Percentiles rank a stretch among this genome's conserved stretches.
Evolutionary conservation across 768 basidiomycete species (phyloP).

Genomic region (Boletus insuetus): DNA sequence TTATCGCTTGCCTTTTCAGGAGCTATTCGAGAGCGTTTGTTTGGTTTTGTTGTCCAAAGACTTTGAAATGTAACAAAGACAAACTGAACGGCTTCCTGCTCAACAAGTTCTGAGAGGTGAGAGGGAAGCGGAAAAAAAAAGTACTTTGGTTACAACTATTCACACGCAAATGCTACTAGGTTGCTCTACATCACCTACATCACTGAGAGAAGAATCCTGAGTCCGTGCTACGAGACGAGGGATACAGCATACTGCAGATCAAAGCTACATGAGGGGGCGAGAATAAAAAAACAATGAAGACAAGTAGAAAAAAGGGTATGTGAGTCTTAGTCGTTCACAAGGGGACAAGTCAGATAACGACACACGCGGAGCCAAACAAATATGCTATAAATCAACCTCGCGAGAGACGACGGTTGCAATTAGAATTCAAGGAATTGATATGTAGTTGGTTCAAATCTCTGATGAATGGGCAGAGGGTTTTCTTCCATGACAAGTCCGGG

Average conservation of each 20-base stretch:
- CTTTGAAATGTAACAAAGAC: neutral
- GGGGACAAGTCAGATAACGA: neutral
- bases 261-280: constrained; percentile 28
- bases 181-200: constrained; percentile 16
- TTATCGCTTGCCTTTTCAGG: constrained; percentile 23
- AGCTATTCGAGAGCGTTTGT: constrained; percentile 12
- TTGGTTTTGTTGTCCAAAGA: constrained; percentile 23
- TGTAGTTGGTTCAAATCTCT: constrained; percentile 62
- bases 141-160: constrained; percentile 8
- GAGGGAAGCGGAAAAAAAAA: neutral
- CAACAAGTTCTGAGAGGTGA: too few species aligned
- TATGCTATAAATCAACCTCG: constrained; percentile 29
- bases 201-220: constrained; percentile 2
- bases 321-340: constrained; percentile 1
- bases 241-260: constrained; percentile 31
- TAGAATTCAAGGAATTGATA: constrained; percentile 79
- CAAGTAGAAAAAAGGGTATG: constrained; percentile 7
- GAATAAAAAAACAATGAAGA: constrained; percentile 1
- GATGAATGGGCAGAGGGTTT: constrained; percentile 52
- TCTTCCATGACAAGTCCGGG: constrained; percentile 74
- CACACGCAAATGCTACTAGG: constrained; percentile 2
- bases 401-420: constrained; percentile 20
- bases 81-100: neutral
- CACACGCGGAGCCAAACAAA: constrained; percentile 9
- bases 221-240: constrained; percentile 7